Conservation (phyloP, 441 rosid species). For the Pelargonium cotyledonis region DNA sequence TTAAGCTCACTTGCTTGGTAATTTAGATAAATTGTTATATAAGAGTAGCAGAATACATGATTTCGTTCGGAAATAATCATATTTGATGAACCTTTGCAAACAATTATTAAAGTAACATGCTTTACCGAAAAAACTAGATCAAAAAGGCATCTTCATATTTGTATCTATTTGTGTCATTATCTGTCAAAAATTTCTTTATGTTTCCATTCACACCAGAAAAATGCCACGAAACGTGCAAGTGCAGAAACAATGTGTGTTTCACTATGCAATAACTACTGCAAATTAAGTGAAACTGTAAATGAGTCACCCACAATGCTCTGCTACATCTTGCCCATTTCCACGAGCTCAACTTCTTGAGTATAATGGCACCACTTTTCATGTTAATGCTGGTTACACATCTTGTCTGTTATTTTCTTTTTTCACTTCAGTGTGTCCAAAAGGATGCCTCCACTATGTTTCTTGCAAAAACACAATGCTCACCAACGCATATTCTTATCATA, state of each 20-base stretch:
- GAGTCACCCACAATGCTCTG: background rate
- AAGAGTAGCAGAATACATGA: background rate
- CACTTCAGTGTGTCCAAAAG: constrained; percentile 22
- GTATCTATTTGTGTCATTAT: background rate
- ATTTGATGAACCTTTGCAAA: background rate
- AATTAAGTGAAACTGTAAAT: background rate
- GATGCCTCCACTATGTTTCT: constrained; percentile 26
- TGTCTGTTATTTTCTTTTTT: constrained; percentile 13
- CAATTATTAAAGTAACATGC: background rate
- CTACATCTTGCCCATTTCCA: background rate
- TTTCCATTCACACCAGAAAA: background rate
- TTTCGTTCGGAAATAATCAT: background rate
- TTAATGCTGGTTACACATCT: constrained; percentile 20
- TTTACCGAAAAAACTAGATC: background rate
- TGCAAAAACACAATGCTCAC: constrained; percentile 17
- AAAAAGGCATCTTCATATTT: background rate
- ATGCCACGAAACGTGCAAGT: background rate
- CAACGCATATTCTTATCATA: constrained; percentile 9
- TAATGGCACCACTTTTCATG: constrained; percentile 16
- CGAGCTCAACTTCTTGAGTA: background rate
- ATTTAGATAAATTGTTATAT: background rate
- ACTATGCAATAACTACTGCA: background rate
- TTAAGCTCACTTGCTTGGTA: background rate
- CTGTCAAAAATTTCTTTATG: background rate
- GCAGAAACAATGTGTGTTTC: background rate